These are phyloP conservation scores for Letharia lupina DNA, from an alignment of 495 filamentous ascomycete genomes.

Conservation along the genomic window DNA sequence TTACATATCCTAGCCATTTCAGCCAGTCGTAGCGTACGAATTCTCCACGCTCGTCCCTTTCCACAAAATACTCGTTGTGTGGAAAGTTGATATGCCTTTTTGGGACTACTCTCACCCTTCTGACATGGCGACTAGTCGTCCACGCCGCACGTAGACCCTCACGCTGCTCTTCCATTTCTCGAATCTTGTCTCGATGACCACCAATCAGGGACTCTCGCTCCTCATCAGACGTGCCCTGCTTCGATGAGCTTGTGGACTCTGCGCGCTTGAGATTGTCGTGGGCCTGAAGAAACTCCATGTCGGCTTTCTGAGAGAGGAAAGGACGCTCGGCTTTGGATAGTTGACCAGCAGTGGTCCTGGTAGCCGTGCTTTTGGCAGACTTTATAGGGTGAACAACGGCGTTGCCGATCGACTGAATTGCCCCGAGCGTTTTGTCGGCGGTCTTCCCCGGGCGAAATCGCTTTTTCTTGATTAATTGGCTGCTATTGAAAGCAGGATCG, in stretches of 20 bases:
- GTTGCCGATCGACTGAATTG: conserved; percentile 23
- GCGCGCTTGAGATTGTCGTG: conserved; percentile 29
- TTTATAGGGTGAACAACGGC: conserved; percentile 30
- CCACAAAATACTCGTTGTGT: conserved; percentile 25
- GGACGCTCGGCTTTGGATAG: conserved; percentile 31
- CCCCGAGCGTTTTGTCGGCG: conserved; percentile 17
- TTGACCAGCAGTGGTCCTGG: conserved; percentile 27
- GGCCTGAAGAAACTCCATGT: conserved; percentile 35
- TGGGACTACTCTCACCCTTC: conserved; percentile 32
- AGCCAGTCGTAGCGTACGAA: conserved; percentile 29
- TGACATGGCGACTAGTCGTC: conserved; percentile 37
- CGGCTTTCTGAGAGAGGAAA: conserved; percentile 31
- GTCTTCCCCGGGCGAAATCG: conserved; percentile 12
- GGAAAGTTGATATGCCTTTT: conserved; percentile 27
- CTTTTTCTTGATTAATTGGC: conserved; percentile 14
- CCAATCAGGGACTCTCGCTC: conserved; percentile 14
- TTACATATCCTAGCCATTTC: conserved; percentile 36
- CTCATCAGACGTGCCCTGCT: conserved; percentile 16
- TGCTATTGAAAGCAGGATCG: conserved; percentile 28
- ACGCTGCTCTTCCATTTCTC: conserved; percentile 30
- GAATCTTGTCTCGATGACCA: conserved; percentile 24
- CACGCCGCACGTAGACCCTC: conserved; percentile 34
- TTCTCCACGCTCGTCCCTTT: conserved; percentile 25
- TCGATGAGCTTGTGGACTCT: conserved; percentile 20
- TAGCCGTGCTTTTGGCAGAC: conserved; percentile 29